Evolutionary conservation across 129 eudicot species (phyloP).

Genomic region (Kitagawia praeruptora): DNA sequence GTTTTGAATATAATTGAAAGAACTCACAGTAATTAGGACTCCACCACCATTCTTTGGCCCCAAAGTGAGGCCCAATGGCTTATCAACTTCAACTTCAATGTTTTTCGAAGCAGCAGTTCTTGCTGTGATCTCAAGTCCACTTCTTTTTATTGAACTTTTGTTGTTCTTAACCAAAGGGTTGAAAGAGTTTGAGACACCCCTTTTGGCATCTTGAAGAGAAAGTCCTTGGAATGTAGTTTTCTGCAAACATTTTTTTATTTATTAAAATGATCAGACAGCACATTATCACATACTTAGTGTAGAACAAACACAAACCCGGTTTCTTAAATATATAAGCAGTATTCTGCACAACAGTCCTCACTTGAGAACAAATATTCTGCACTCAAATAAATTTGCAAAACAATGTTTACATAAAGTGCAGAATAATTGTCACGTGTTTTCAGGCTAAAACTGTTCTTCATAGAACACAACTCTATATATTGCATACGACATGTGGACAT

Average conservation of each 20-base stretch:
- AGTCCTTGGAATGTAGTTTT: conserved; percentile 71
- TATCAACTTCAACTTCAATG: conserved; percentile 92
- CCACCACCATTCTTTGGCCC: conserved; percentile 97
- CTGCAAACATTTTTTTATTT: conserved; percentile 19
- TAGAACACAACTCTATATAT: neutral
- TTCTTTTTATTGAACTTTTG: conserved; percentile 12
- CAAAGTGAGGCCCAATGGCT: conserved; percentile 89
- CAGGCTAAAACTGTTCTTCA: neutral
- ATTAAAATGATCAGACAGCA: neutral
- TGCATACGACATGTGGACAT: neutral
- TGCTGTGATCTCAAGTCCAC: conserved; percentile 57
- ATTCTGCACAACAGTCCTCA: neutral
- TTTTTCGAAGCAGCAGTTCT: conserved; percentile 75
- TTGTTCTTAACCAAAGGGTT: conserved; percentile 1
- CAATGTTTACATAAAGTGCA: neutral
- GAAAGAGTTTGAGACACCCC: conserved; percentile 35
- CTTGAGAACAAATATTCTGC: neutral
- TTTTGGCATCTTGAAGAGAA: conserved; percentile 58
- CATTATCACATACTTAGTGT: neutral
- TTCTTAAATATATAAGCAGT: neutral
- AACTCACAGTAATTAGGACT: conserved; percentile 77
- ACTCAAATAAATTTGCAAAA: neutral
- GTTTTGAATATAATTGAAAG: neutral
- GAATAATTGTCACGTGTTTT: neutral
- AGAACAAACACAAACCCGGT: neutral